Base-by-base conservation (phyloP, 2,329 filamentous ascomycete genomes). In the Diaporthe sp. region DNA sequence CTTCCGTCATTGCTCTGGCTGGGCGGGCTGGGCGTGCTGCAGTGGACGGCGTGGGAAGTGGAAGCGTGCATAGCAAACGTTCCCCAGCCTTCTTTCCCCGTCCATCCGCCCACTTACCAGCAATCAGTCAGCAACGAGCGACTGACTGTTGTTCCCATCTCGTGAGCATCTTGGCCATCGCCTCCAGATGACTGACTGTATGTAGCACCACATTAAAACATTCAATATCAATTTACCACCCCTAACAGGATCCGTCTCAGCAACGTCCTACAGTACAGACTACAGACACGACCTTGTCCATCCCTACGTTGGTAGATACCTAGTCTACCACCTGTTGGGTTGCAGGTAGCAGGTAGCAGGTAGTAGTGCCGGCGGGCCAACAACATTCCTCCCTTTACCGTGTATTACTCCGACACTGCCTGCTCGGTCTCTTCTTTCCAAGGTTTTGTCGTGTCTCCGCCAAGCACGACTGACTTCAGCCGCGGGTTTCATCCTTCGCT, bases 31-130 rank as follows among this genome's bases (percentile, higher is more conserved):
- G 17, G 44, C 15, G 34, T 34, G 34, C 12, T 69, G n/a, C 19
- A 28, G 42, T 34, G 39, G 62, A 17, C 7, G 49, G 67, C 44
- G 37, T 34, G 49, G 15, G 19, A 10, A 13, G 28, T 17, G 37
- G 19, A 10, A 13, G 28, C 25, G 37, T 58, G 67, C n/a, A 37
- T 19, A 55, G 65, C 65, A 55, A 65, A 55, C 58, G 4, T 76
- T 76, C 74, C 72, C 72, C 74, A 76, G 72, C 74, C 72, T 76
- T 76, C 74, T 76, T 42, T 74, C 65, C 67, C 42, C 62, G 42
- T 76, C 74, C 49, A 53, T 51, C 51, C 31, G 37, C 39, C 12
- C 37, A 67, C 19, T n/a, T 39, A 22, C 8, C 17, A 49, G 44
- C 19, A 34, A 57, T 57, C 51, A 37, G 58, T 59, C 46, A 46